Conservation (phyloP, 805 yeast species). For the Barnettozyma wickerhamii region DNA sequence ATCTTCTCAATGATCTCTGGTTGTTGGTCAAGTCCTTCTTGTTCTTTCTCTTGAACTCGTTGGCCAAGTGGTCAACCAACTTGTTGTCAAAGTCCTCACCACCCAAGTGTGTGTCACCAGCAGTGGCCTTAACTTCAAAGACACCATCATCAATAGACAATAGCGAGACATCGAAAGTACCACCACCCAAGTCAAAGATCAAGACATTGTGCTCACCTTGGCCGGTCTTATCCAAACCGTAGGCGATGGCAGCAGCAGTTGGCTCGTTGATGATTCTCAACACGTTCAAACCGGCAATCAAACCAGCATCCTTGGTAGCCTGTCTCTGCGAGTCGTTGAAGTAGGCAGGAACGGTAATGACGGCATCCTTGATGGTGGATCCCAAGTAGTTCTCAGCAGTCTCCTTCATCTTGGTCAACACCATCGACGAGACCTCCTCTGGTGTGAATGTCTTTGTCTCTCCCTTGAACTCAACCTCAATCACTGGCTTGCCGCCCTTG, state of each 20-base stretch:
- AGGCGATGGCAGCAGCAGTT: slow-evolving; percentile 97
- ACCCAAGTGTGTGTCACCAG: slow-evolving; percentile 84
- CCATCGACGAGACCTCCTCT: slow-evolving; percentile 93
- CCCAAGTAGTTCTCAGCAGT: slow-evolving; percentile 89
- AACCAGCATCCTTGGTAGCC: slow-evolving; percentile 97
- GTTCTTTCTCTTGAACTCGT: slow-evolving; percentile 97
- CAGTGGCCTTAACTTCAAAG: slow-evolving; percentile 94
- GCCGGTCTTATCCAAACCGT: slow-evolving; percentile 73
- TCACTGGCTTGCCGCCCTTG: slow-evolving; percentile 80
- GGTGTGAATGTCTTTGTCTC: slow-evolving; percentile 86
- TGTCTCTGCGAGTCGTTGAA: slow-evolving; percentile 98
- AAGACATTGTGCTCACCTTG: slow-evolving; percentile 81
- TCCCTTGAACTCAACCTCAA: slow-evolving; percentile 85
- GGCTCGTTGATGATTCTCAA: slow-evolving; percentile 96
- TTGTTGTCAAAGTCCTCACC: slow-evolving; percentile 99
- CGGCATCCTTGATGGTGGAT: slow-evolving; percentile 78
- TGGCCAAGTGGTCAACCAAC: slow-evolving; percentile 87
- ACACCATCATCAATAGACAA: slow-evolving; percentile 94
- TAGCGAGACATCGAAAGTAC: slow-evolving; percentile 96
- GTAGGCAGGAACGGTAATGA: slow-evolving; percentile 94
- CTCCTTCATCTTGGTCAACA: slow-evolving; percentile 87
- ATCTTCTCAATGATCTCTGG: slow-evolving; percentile 98
- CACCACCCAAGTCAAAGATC: slow-evolving; percentile 97
- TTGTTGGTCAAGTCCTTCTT: slow-evolving; percentile 89
- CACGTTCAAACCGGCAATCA: slow-evolving; percentile 93